A percentile compares a stretch with the other conserved stretches of the same genome.
phyloP scores from a whole-genome alignment of 2,329 filamentous ascomycete genomes.

The Chrysosporium queenslandicum region DNA sequence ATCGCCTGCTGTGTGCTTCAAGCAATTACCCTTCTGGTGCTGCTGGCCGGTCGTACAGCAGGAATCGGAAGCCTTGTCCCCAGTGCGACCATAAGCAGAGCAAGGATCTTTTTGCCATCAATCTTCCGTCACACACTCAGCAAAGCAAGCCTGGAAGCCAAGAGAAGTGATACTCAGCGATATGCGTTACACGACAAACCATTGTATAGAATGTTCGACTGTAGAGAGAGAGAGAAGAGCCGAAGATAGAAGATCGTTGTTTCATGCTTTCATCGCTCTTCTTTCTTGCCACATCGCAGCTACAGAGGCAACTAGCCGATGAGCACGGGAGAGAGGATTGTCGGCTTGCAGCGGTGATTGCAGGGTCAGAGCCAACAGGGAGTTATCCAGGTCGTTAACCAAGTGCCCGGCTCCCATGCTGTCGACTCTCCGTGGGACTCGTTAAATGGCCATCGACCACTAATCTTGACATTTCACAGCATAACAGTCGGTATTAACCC shows the following conservation, averaged over 20 bases:
- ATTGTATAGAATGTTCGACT: too few species aligned
- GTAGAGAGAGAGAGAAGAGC: too few species aligned
- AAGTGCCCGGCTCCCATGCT: too few species aligned
- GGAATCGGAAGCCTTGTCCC: not conserved
- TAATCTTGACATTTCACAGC: too few species aligned
- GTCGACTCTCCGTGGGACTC: too few species aligned
- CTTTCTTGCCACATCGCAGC: not conserved
- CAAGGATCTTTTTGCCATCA: not conserved
- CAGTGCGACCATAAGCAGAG: not conserved
- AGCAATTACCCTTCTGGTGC: not conserved
- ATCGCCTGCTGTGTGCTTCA: not conserved
- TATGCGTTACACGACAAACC: too few species aligned
- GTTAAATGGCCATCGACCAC: too few species aligned
- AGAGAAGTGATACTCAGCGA: too few species aligned
- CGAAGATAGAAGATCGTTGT: too few species aligned
- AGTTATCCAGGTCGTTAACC: too few species aligned
- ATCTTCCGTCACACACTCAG: not conserved
- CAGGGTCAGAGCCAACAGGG: not conserved
- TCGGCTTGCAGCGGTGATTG: constrained; percentile 10
- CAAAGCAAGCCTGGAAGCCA: not conserved
- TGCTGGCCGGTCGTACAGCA: not conserved
- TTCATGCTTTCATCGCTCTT: not conserved
- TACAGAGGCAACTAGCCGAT: not conserved
- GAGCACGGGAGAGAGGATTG: not conserved
- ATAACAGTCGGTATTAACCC: not conserved